Percentiles rank a stretch among this genome's conserved stretches.
Evolutionary conservation across 2,329 filamentous ascomycete genomes (phyloP).

Genomic region (Graphiopsis chlorocephala): DNA sequence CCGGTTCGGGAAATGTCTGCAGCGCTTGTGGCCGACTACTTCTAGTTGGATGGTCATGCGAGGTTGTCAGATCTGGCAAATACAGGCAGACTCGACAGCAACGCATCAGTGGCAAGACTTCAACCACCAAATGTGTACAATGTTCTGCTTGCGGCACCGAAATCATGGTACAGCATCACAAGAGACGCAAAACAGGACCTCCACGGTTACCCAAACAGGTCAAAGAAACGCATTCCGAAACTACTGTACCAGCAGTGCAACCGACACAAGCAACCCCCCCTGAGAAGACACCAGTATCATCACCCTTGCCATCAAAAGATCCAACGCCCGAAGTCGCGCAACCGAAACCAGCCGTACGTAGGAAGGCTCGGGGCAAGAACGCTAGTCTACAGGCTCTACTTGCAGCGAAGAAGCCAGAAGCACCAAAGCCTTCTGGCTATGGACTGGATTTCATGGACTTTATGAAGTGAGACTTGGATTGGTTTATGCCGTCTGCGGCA

Average conservation of each 20-base stretch:
- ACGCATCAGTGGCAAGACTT: not conserved
- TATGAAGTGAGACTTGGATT: conserved; percentile 8
- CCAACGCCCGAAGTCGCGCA: not conserved
- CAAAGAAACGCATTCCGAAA: not conserved
- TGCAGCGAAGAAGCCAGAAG: conserved; percentile 8
- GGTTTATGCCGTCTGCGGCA: too few species aligned
- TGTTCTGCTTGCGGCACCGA: conserved; percentile 13
- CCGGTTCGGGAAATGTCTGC: not conserved
- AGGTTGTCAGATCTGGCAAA: not conserved
- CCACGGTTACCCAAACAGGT: too few species aligned
- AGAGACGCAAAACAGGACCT: not conserved
- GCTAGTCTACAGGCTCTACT: conserved; percentile 15
- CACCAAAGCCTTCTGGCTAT: conserved; percentile 7
- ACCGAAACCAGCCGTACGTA: conserved; percentile 4
- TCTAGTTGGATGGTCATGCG: conserved; percentile 3
- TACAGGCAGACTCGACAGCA: conserved; percentile 11
- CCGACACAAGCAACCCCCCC: not conserved
- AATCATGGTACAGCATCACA: not conserved
- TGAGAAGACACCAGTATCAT: not conserved
- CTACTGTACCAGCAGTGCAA: not conserved
- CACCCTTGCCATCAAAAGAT: not conserved
- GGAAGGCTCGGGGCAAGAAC: conserved; percentile 14
- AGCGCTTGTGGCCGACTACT: not conserved
- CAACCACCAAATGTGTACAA: conserved; percentile 10
- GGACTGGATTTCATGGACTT: conserved; percentile 18